phyloP scores from a whole-genome alignment of 2,329 filamentous ascomycete species.

The Microcyclospora pomicola region DNA sequence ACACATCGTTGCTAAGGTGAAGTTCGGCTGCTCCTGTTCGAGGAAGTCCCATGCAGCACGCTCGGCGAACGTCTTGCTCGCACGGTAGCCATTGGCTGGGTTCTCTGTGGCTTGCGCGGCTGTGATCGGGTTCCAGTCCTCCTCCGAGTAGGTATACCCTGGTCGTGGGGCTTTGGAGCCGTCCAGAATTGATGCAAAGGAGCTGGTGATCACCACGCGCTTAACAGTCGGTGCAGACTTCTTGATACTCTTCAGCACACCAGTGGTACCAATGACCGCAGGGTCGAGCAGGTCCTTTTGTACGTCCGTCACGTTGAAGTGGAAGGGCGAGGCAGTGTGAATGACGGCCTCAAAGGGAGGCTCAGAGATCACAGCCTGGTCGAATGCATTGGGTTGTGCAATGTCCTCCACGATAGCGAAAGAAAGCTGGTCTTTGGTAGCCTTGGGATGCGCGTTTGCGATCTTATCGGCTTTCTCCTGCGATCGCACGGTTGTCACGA shows the following conservation, averaged over 20 bases:
- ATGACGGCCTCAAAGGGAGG: conserved; percentile 60
- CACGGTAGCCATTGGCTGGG: conserved; percentile 32
- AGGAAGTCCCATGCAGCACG: conserved; percentile 40
- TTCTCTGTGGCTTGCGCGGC: conserved; percentile 34
- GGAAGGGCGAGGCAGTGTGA: conserved; percentile 63
- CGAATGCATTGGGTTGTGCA: conserved; percentile 54
- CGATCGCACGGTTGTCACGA: conserved; percentile 49
- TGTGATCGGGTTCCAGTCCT: conserved; percentile 46
- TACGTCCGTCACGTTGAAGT: conserved; percentile 58
- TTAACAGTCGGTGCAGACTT: conserved; percentile 51
- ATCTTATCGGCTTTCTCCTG: conserved; percentile 49
- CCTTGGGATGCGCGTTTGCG: conserved; percentile 37
- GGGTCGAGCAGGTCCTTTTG: conserved; percentile 50
- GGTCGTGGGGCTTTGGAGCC: conserved; percentile 37
- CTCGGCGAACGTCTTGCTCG: conserved; percentile 50
- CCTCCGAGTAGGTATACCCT: conserved; percentile 38
- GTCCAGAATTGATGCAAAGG: conserved; percentile 53
- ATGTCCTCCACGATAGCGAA: conserved; percentile 62
- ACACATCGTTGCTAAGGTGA: conserved; percentile 35
- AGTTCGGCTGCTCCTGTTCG: conserved; percentile 37
- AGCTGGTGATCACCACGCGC: conserved; percentile 58
- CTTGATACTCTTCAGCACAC: conserved; percentile 48
- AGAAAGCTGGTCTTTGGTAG: conserved; percentile 43
- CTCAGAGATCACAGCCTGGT: conserved; percentile 43
- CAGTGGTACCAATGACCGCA: conserved; percentile 49